Evolutionary conservation across 163 green algal genomes (phyloP), one percentile per base, ranked within the genome.

Genomic region (Coccomyxa subellipsoidea): DNA sequence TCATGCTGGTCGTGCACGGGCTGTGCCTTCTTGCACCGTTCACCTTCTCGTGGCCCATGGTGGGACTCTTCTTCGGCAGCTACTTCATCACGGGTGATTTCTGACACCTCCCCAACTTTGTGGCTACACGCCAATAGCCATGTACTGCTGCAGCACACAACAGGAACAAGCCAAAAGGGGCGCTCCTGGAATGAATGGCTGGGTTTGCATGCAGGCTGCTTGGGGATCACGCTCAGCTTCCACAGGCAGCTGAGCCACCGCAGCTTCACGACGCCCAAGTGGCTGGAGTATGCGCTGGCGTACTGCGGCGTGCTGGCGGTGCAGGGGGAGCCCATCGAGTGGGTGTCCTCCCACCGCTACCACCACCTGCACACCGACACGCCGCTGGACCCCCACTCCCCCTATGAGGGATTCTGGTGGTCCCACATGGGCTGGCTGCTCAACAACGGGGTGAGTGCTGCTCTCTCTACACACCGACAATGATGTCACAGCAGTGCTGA

Each of bases 381-480:
- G 0, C 94, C 94, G 0, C 86, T 98, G 82, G 96, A 99, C 90
- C 97, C 97, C 8, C 96, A 99, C 90, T 98, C 95, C 0, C 94
- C 97, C 7, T 98, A 98, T 66, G 96, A 99, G 88, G 96, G 96
- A 81, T 98, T 99, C 89, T 99, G 94, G 94, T 98, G 95, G 93
- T 93, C 88, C 82, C 96, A 99, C 92, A 94, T 95, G 89, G 96
- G 96, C 54, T 99, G 96, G 96, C 89, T 99, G 66, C 91, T 99
- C 32, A 96, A 99, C 85, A 94, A 98, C 84, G 79, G 95, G 84
- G 92, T 85, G 73, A 18, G 77, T 38, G 21, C 4, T 38, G 9
- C 38, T 29, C 8, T 21, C 8, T 54, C 29, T 34, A n/a, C n/a
- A n/a, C n/a, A n/a, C 15, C 40, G 9, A 69, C 8, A 81, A 29